A percentile compares a stretch with the other conserved stretches of the same genome.
Conservation (phyloP, 2,329 filamentous ascomycete species). For the Elsinoe perseae region DNA sequence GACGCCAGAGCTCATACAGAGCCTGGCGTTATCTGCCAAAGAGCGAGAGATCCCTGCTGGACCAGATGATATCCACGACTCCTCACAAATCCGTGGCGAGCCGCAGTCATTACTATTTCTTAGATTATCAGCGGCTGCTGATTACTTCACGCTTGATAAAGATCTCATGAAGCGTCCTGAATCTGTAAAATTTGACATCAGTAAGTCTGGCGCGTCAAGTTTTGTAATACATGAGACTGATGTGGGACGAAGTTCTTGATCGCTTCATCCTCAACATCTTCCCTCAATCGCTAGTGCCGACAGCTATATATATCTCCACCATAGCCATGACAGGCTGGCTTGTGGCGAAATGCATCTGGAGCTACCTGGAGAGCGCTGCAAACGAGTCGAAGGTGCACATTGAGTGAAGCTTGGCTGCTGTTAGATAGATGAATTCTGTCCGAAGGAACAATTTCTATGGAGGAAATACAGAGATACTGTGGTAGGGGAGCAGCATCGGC, state of each 20-base stretch:
- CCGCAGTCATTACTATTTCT: constrained; percentile 51
- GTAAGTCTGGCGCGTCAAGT: constrained; percentile 28
- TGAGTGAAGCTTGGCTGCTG: neutral
- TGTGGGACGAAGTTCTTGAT: constrained; percentile 57
- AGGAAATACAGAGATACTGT: too few relatives aligned
- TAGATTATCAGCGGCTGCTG: constrained; percentile 66
- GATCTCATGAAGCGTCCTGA: constrained; percentile 68
- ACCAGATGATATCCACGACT: neutral
- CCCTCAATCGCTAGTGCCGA: constrained; percentile 68
- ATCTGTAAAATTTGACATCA: constrained; percentile 67
- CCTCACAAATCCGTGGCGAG: neutral
- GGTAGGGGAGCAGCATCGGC: too few relatives aligned
- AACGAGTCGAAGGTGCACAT: neutral
- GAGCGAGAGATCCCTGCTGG: neutral
- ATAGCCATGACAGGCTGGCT: constrained; percentile 51
- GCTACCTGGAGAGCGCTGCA: constrained; percentile 18
- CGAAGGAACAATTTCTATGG: neutral
- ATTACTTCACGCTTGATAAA: constrained; percentile 71
- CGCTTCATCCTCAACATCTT: constrained; percentile 74
- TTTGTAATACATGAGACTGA: neutral
- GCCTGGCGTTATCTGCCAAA: constrained; percentile 4
- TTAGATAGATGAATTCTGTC: neutral
- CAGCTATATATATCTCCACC: constrained; percentile 57
- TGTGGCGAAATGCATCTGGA: constrained; percentile 41
- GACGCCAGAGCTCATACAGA: constrained; percentile 3